Conservation (phyloP, 192 early-diverging fungal species). For the Kappamyces sp. region DNA sequence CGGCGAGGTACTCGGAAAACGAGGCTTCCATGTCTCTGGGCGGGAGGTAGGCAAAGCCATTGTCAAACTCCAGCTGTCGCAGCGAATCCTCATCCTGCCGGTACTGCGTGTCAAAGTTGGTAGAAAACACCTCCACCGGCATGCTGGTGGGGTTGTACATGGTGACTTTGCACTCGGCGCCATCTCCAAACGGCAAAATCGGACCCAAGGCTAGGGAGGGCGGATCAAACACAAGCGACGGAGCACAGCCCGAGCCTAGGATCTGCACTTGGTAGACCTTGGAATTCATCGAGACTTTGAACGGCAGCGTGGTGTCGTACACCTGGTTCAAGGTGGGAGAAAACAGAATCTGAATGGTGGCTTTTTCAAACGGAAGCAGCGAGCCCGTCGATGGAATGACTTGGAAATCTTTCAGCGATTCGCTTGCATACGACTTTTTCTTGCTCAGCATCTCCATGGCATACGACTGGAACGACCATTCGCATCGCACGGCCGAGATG, state of each 20-base stretch:
- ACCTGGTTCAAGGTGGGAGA: slow-evolving; percentile 36
- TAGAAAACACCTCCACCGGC: slow-evolving; percentile 45
- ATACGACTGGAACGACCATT: slow-evolving; percentile 34
- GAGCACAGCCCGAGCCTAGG: slow-evolving; percentile 33
- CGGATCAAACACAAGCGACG: slow-evolving; percentile 43
- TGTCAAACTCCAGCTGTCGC: slow-evolving; percentile 33
- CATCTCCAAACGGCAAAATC: slow-evolving; percentile 48
- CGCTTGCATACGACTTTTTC: slow-evolving; percentile 19
- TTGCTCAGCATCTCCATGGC: slow-evolving; percentile 11
- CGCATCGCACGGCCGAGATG: slow-evolving; percentile 38
- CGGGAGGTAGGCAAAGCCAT: slow-evolving; percentile 33
- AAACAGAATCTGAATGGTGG: slow-evolving; percentile 34
- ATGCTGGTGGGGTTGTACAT: slow-evolving; percentile 43
- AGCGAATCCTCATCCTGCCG: slow-evolving; percentile 49
- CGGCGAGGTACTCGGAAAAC: slow-evolving; percentile 33
- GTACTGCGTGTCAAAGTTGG: slow-evolving; percentile 52
- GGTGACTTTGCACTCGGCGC: slow-evolving; percentile 32
- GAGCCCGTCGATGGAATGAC: slow-evolving; percentile 35
- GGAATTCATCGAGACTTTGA: slow-evolving; percentile 47
- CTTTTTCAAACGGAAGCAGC: slow-evolving; percentile 41
- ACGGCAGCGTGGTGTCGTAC: slow-evolving; percentile 34
- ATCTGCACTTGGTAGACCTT: slow-evolving; percentile 31
- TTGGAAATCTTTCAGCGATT: slow-evolving; percentile 39
- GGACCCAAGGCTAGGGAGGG: slow-evolving; percentile 35
- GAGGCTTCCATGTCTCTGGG: slow-evolving; percentile 39